Percentiles rank a stretch among this genome's conserved stretches.
phyloP scores from a whole-genome alignment of 2,329 filamentous ascomycete species.

The Aspergillus pseudotamarii region DNA sequence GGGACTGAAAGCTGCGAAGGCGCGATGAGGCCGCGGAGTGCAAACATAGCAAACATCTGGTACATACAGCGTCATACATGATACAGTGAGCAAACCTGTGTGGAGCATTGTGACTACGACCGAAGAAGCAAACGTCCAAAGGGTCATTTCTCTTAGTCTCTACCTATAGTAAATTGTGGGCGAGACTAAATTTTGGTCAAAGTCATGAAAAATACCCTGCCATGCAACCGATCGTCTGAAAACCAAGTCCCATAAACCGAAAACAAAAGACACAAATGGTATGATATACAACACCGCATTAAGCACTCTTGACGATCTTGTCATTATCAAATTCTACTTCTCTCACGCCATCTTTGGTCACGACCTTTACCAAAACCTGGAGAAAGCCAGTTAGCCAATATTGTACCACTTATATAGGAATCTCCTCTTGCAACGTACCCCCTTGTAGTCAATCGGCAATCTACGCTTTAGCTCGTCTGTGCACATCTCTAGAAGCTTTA shows the following conservation, averaged over 20 bases:
- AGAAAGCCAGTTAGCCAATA: slow-evolving; percentile 32
- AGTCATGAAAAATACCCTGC: slow-evolving; percentile 22
- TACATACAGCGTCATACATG: slow-evolving; percentile 13
- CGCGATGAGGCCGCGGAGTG: slow-evolving; percentile 22
- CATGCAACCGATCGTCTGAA: slow-evolving; percentile 28
- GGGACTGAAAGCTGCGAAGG: slow-evolving; percentile 25
- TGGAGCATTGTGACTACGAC: neutral
- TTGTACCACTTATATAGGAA: slow-evolving; percentile 2
- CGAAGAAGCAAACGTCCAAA: neutral
- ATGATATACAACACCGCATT: slow-evolving; percentile 40
- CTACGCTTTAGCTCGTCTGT: slow-evolving; percentile 95
- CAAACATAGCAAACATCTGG: slow-evolving; percentile 34
- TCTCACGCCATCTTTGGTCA: slow-evolving; percentile 89
- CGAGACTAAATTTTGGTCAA: slow-evolving; percentile 19
- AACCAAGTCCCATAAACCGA: slow-evolving; percentile 31
- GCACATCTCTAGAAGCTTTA: slow-evolving; percentile 92
- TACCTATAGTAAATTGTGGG: slow-evolving; percentile 13
- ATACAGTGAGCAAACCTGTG: neutral
- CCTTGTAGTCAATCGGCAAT: slow-evolving; percentile 98
- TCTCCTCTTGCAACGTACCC: slow-evolving; percentile 57
- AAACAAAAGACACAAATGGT: slow-evolving; percentile 31
- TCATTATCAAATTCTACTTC: slow-evolving; percentile 86
- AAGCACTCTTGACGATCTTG: slow-evolving; percentile 56
- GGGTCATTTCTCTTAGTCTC: slow-evolving; percentile 22
- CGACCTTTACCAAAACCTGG: slow-evolving; percentile 72